A percentile compares a stretch with the other conserved stretches of the same genome.
Evolutionary conservation across 2,329 filamentous ascomycete species (phyloP).

Genomic region (Pestalotiopsis sp.): DNA sequence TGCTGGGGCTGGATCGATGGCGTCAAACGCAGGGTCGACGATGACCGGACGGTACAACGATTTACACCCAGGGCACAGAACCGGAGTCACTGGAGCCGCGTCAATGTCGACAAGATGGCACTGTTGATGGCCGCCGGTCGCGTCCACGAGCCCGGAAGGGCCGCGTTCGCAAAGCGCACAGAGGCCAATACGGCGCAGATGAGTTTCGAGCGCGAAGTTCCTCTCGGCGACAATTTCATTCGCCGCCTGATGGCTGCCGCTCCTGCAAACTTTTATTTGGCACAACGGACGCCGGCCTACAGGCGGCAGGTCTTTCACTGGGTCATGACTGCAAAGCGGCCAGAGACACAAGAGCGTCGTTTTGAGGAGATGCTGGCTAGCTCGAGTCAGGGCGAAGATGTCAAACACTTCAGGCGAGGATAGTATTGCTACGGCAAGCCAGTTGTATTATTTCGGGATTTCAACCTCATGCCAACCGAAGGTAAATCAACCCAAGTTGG

Average conservation of each 20-base stretch:
- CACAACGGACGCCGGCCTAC: conserved; percentile 11
- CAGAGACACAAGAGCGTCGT: conserved; percentile 15
- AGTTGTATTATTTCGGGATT: background rate
- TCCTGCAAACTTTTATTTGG: conserved; percentile 8
- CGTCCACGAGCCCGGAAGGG: conserved; percentile 37
- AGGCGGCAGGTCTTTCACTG: conserved; percentile 12
- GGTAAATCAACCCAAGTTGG: no score
- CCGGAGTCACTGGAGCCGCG: conserved; percentile 57
- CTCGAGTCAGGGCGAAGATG: conserved; percentile 1
- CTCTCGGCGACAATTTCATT: conserved; percentile 3
- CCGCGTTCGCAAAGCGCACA: conserved; percentile 12
- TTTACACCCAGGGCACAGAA: conserved; percentile 57
- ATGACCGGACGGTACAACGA: conserved; percentile 50
- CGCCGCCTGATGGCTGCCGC: background rate
- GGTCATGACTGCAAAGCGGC: conserved; percentile 15
- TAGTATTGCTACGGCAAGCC: background rate
- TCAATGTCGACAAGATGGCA: conserved; percentile 56
- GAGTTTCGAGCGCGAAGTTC: conserved; percentile 12
- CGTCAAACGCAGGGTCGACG: conserved; percentile 47
- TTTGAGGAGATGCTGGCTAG: conserved; percentile 12
- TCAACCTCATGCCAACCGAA: no score
- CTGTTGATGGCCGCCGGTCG: conserved; percentile 43
- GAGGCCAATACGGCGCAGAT: conserved; percentile 16
- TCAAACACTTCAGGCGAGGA: conserved; percentile 14
- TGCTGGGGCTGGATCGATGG: conserved; percentile 67